These are phyloP conservation scores for Blepharisma stoltei DNA, from an alignment of 73 alveolate genomes.

Conservation along the genomic window DNA sequence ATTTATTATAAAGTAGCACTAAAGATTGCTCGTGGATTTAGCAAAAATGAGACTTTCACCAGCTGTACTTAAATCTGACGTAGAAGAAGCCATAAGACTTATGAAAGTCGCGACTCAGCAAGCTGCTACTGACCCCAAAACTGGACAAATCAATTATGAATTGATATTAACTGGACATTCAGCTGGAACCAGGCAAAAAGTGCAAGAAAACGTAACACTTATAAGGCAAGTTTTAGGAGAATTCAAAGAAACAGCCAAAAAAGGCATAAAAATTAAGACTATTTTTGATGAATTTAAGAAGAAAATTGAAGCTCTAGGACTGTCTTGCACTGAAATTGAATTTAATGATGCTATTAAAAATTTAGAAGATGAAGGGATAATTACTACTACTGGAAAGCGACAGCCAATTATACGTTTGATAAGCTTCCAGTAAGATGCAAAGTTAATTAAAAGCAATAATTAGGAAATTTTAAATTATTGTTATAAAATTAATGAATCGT, in stretches of 20 bases:
- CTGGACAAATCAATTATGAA: slow-evolving; percentile 89
- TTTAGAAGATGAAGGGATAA: slow-evolving; percentile 69
- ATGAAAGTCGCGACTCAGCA: slow-evolving; percentile 96
- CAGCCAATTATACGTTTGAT: background rate
- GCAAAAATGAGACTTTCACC: slow-evolving; percentile 89
- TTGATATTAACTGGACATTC: slow-evolving; percentile 73
- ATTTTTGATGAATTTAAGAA: slow-evolving; percentile 54
- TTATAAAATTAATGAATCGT: no score
- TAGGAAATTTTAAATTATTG: no score
- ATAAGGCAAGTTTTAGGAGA: slow-evolving; percentile 65
- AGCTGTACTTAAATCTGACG: slow-evolving; percentile 76
- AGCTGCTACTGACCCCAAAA: slow-evolving; percentile 96
- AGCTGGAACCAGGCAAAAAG: slow-evolving; percentile 61
- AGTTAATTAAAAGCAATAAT: no score
- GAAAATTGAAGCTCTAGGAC: slow-evolving; percentile 48
- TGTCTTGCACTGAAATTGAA: slow-evolving; percentile 55
- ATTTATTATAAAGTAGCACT: no score
- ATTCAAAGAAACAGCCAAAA: slow-evolving; percentile 56
- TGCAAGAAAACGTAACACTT: slow-evolving; percentile 42
- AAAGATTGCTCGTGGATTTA: no score
- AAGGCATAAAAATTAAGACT: slow-evolving; percentile 52
- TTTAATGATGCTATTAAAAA: slow-evolving; percentile 73
- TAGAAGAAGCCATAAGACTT: slow-evolving; percentile 77
- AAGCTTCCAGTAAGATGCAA: background rate
- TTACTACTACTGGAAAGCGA: slow-evolving; percentile 35